phyloP scores from a whole-genome alignment of 345 rosid species.

The Passiflora organensis region DNA sequence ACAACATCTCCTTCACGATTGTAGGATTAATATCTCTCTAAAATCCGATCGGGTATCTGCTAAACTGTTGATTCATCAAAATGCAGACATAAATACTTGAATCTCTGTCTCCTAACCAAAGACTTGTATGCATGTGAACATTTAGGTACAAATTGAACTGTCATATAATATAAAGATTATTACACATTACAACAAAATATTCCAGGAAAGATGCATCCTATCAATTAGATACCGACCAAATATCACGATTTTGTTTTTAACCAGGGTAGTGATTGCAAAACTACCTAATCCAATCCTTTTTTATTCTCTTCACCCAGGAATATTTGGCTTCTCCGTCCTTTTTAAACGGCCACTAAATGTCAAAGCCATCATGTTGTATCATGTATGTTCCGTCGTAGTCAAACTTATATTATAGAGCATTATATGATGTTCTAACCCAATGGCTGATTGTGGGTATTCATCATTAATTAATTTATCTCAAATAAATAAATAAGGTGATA shows the following conservation, averaged over 20 bases:
- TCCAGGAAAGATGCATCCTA: conserved; percentile 8
- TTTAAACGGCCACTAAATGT: conserved; percentile 22
- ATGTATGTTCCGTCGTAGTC: conserved; percentile 13
- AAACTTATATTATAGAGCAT: not conserved
- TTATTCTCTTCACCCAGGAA: not conserved
- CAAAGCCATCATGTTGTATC: conserved; percentile 6
- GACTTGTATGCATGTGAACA: too few species aligned
- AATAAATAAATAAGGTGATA: not conserved
- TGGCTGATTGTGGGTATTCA: too few species aligned
- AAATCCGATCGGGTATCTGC: too few species aligned
- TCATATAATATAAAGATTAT: too few species aligned
- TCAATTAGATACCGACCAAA: conserved; percentile 45
- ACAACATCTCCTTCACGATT: too few species aligned
- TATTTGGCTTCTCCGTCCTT: conserved; percentile 21
- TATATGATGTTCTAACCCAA: not conserved
- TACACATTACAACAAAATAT: too few species aligned
- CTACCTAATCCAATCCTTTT: conserved; percentile 25
- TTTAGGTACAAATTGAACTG: too few species aligned
- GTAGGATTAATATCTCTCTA: too few species aligned
- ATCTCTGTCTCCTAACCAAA: too few species aligned
- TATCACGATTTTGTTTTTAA: conserved; percentile 36
- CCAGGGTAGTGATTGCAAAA: conserved; percentile 21
- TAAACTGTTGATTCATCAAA: too few species aligned
- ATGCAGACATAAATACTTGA: too few species aligned
- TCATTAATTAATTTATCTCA: not conserved